Base-by-base conservation (phyloP, 2,329 filamentous ascomycete genomes). In the Colletotrichum musicola region DNA sequence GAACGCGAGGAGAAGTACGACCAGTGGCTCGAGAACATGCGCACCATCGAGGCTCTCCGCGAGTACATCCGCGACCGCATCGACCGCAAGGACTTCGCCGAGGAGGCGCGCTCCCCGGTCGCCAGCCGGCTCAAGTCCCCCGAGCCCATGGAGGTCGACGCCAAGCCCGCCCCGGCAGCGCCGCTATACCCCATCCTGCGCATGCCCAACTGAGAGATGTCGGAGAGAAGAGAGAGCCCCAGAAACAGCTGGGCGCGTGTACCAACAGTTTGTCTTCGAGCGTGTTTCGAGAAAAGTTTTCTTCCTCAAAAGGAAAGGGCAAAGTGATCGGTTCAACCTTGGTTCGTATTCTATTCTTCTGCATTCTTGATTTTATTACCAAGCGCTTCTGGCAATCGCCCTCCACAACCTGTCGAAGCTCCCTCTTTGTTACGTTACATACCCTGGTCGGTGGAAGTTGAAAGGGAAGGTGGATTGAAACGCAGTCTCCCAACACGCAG, bases 1-100 rank as follows among this genome's bases (percentile, higher is more conserved):
- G 86, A 89, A 74, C 85, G 86, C 27, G 88, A 90, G 74, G 88
- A 89, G 76, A 85, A 84, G 62, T 89, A 91, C 75, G 89, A 91
- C 74, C 82, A 84, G 64, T 91, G 89, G 89, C 79, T 91, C 13
- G 88, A 90, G 78, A 89, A 91, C 75, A 87, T 91, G 76, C 88
- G 89, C 42, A 84, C 87, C 59, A 89, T 91, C 60, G 89, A 91
- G 79, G 85, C 82, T 50, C 83, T 92, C 44, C 83, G 88, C 46
- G 84, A 86, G 71, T 87, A 88, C 69, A 83, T 92, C 61, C 83
- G 83, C 54, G 81, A 86, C 12, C 85, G 88, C 38, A 82, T 91
- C n/a, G 82, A 88, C 63, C 83, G 83, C 40, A 82, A 82, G 72
- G 86, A 90, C 62, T 91, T 86, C 72, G 81, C 83, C 7, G 75